Conservation (phyloP, 208 protist genomes). For the Vickermania ingenoplastis region DNA sequence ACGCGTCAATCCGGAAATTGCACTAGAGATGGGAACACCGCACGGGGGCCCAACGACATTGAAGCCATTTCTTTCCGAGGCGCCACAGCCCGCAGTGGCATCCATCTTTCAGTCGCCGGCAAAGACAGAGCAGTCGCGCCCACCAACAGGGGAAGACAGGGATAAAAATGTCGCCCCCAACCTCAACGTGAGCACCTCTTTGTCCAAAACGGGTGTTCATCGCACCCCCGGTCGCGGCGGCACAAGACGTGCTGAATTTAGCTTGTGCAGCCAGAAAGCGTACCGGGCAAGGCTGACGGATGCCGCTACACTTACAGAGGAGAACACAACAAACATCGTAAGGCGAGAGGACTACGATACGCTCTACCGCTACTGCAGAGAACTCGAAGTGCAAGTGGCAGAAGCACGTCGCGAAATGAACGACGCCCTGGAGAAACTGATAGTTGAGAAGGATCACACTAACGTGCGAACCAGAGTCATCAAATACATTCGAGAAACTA, state of each 20-base stretch:
- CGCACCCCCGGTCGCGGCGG: background rate
- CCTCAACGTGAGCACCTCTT: background rate
- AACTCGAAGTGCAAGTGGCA: conserved; percentile 43
- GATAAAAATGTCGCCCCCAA: background rate
- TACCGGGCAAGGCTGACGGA: conserved; percentile 34
- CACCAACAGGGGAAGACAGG: background rate
- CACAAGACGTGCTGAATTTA: background rate
- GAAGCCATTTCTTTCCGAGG: background rate
- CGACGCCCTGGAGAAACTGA: conserved; percentile 28
- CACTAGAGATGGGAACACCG: background rate
- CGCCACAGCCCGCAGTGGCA: background rate
- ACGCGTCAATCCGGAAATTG: conserved; percentile 1
- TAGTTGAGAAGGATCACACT: conserved; percentile 46
- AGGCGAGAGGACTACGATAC: conserved; percentile 32
- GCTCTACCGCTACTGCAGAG: conserved; percentile 18
- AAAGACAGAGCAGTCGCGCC: background rate
- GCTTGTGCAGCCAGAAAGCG: conserved; percentile 1
- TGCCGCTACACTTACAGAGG: conserved; percentile 68
- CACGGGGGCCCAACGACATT: background rate
- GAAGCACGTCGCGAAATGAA: conserved; percentile 29
- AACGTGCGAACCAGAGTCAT: conserved; percentile 45
- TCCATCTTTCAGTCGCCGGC: background rate
- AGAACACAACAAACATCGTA: conserved; percentile 42
- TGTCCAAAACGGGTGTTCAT: background rate
- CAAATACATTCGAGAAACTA: conserved; percentile 73